Evolutionary conservation across 768 basidiomycete genomes (phyloP), one percentile per base, ranked within the genome.

Genomic region (Hypsizygus marmoreus): DNA sequence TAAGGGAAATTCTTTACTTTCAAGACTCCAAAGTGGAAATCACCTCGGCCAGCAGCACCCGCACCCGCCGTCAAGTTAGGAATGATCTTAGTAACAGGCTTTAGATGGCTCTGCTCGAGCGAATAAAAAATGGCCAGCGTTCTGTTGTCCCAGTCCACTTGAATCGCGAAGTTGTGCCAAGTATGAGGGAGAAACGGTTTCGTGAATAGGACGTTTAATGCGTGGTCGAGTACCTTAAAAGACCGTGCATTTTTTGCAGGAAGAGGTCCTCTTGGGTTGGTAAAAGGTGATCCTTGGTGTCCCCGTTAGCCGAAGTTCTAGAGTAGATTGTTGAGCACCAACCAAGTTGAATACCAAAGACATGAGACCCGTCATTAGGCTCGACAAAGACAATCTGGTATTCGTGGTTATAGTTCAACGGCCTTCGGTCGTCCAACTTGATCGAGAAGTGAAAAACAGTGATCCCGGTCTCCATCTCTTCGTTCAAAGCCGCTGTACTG

Each of bases 301-400:
- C n/a, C n/a, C n/a, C n/a, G n/a, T n/a, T n/a, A n/a, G n/a, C n/a
- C n/a, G n/a, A n/a, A n/a, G n/a, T n/a, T n/a, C 16, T 13, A 5
- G 33, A n/a, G n/a, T 5, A 31, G 36, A 30, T 33, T 33, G 31
- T 31, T 30, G 16, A 31, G 39, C n/a, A 53, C 70, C 13, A 47
- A 80, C 81, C 82, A 6, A 82, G 66, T 51, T 82, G 80, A 30
- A 83, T 62, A 4, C 72, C 79, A 55, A 85, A 85, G 16, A 83
- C 69, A 62, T 81, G 81, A 3, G 74, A 69, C 5, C 80, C 80
- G 53, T 84, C 83, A 41, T 57, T 69, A 1, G 80, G 77, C 62
- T 85, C 82, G 45, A 84, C 80, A 59, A 77, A 83, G 11, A 84
- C 77, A 39, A 78, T 68, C 54, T 84, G 82, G 54, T 84, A 82